Conservation (phyloP, 2,329 filamentous ascomycete species). For the Blastomyces parvus region DNA sequence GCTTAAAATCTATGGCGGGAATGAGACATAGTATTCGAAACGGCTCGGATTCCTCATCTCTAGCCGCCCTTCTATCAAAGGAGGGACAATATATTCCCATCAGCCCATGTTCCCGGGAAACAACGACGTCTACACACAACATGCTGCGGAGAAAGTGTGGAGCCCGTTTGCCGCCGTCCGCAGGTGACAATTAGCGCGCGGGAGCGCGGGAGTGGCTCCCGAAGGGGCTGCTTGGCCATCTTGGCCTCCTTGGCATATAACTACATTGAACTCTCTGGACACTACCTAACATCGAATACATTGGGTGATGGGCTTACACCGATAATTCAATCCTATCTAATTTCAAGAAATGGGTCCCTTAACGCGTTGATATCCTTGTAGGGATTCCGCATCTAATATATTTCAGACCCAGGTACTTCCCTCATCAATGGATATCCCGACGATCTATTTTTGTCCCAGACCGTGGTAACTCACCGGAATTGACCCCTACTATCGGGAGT, state of each 20-base stretch:
- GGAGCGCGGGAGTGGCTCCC: too few relatives aligned
- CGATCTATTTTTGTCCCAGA: background rate
- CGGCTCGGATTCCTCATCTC: too few relatives aligned
- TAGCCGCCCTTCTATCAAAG: too few relatives aligned
- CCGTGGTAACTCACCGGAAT: background rate
- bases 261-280: too few relatives aligned
- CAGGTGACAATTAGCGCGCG: too few relatives aligned
- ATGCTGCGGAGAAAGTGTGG: too few relatives aligned
- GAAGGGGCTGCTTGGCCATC: background rate
- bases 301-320: background rate
- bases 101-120: too few relatives aligned
- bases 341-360: background rate
- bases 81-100: too few relatives aligned
- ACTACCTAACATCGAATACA: background rate
- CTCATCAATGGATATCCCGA: background rate
- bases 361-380: background rate
- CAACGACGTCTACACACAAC: too few relatives aligned
- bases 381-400: background rate
- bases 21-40: too few relatives aligned
- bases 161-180: too few relatives aligned
- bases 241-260: background rate
- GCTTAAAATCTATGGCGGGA: too few relatives aligned
- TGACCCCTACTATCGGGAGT: constrained; percentile 11
- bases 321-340: background rate
- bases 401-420: background rate